These are phyloP conservation scores for Suillus spraguei DNA, from an alignment of 768 basidiomycete genomes.

Conservation along the genomic window DNA sequence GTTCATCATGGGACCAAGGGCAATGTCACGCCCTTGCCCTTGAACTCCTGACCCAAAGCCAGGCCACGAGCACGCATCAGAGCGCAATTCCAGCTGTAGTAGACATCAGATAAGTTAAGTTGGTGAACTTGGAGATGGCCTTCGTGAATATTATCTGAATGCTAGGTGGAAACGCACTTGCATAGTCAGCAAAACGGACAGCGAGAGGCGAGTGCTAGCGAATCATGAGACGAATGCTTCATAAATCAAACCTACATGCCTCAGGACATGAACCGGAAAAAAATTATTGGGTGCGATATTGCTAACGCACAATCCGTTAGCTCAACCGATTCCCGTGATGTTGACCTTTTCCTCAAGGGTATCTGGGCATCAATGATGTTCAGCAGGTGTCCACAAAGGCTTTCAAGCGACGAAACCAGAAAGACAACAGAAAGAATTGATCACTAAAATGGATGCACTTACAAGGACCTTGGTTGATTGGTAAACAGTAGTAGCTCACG, in stretches of 20 bases:
- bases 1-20: slow-evolving; percentile 70
- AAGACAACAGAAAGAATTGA: neutral
- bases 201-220: slow-evolving; percentile 38
- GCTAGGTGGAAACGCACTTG: slow-evolving; percentile 55
- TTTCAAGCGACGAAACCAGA: neutral
- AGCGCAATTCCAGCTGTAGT: slow-evolving; percentile 54
- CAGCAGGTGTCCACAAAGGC: slow-evolving; percentile 1
- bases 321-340: slow-evolving; percentile 21
- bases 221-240: neutral
- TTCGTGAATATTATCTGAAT: slow-evolving; percentile 55
- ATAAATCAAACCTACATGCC: slow-evolving; percentile 29
- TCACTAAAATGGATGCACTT: slow-evolving; percentile 14
- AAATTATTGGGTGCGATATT: slow-evolving; percentile 48
- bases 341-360: slow-evolving; percentile 28
- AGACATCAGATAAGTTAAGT: slow-evolving; percentile 28
- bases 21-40: slow-evolving; percentile 65
- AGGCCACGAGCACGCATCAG: slow-evolving; percentile 64
- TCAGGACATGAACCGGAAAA: slow-evolving; percentile 70
- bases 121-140: slow-evolving; percentile 23
- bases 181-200: slow-evolving; percentile 42
- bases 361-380: slow-evolving; percentile 29
- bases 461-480: slow-evolving; percentile 55
- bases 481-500: slow-evolving; percentile 58
- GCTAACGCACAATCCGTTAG: slow-evolving; percentile 62
- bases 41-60: slow-evolving; percentile 67